Conservation (phyloP, 2,329 filamentous ascomycete genomes). For the Colletotrichum lupini region DNA sequence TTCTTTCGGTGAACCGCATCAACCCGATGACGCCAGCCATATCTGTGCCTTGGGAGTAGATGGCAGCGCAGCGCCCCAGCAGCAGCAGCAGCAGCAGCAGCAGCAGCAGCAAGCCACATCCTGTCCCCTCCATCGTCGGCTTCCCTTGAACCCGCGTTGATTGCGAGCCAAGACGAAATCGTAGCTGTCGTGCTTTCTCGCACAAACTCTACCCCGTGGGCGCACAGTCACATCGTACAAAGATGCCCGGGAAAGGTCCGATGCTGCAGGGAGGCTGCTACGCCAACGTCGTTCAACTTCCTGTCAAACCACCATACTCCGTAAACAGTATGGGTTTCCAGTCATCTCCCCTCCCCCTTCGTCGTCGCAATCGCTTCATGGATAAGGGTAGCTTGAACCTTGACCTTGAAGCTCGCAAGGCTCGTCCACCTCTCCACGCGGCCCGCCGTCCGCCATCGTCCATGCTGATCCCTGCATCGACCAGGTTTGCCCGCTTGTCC, state of each 20-base stretch:
- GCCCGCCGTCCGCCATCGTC: slow-evolving; percentile 11
- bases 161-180: slow-evolving; percentile 22
- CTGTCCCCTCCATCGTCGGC: not conserved
- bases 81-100: too few relatives aligned
- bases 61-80: not conserved
- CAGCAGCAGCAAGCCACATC: not conserved
- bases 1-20: slow-evolving; percentile 6
- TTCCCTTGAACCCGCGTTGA: not conserved
- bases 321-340: not conserved
- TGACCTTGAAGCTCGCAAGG: not conserved
- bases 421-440: not conserved
- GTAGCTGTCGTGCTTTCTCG: slow-evolving; percentile 21
- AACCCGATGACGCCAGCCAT: not conserved
- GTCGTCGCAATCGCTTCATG: not conserved
- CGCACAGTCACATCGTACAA: slow-evolving; percentile 28
- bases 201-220: slow-evolving; percentile 18
- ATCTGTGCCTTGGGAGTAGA: not conserved
- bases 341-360: slow-evolving; percentile 3
- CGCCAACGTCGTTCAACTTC: slow-evolving; percentile 23
- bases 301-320: not conserved
- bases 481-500: slow-evolving; percentile 8
- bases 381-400: not conserved
- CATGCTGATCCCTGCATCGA: slow-evolving; percentile 12
- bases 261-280: slow-evolving; percentile 31
- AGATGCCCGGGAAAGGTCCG: slow-evolving; percentile 35